Conservation (phyloP, 805 yeast genomes). For the Candida patagonica region DNA sequence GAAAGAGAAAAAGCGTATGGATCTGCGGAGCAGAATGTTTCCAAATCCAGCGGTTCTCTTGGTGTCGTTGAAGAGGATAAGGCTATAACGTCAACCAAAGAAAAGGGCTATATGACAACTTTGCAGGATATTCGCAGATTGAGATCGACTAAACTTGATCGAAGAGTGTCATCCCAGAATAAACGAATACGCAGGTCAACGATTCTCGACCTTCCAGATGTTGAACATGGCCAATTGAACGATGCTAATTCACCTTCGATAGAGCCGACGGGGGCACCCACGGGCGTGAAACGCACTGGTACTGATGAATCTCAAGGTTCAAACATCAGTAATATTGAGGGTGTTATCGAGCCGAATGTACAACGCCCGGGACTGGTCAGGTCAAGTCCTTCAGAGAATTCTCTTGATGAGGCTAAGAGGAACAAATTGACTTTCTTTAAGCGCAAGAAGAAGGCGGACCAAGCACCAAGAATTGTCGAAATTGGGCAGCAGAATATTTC, state of each 20-base stretch:
- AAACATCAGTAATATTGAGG: not conserved
- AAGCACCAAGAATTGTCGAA: conserved; percentile 13
- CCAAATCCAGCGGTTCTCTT: not conserved
- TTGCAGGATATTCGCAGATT: conserved; percentile 68
- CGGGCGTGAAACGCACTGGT: not conserved
- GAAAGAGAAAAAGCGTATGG: conserved; percentile 8
- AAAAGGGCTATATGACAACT: conserved; percentile 50
- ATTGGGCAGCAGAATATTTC: conserved; percentile 1
- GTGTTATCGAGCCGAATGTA: not conserved
- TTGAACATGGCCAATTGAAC: conserved; percentile 18
- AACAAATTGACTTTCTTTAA: conserved; percentile 7
- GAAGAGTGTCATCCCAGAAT: conserved; percentile 42
- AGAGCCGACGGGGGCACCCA: not conserved
- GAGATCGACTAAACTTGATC: conserved; percentile 63
- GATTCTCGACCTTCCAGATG: conserved; percentile 49
- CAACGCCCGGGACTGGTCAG: conserved; percentile 1
- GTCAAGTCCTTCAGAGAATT: not conserved
- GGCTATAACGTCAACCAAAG: not conserved
- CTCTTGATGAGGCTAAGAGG: not conserved
- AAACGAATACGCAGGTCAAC: conserved; percentile 58
- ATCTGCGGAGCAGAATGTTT: not conserved
- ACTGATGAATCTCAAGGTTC: not conserved
- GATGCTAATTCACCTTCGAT: conserved; percentile 14
- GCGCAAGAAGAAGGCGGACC: conserved; percentile 11
- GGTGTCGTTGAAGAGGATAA: not conserved